Conservation (phyloP, 345 rosid genomes). For the Citrus unshiu region DNA sequence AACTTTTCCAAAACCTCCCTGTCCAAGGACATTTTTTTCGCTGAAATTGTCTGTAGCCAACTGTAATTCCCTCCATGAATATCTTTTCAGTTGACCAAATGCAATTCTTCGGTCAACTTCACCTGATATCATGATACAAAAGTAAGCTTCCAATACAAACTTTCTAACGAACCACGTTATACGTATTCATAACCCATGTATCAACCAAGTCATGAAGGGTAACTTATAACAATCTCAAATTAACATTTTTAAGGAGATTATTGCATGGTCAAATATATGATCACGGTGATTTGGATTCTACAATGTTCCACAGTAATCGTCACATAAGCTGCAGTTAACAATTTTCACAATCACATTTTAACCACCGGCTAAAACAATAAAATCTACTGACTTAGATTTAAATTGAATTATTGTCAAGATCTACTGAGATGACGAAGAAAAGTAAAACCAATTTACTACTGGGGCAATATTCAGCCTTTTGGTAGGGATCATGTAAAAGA, state of each 20-base stretch:
- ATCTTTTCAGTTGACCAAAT: constrained; percentile 89
- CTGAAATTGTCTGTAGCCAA: constrained; percentile 82
- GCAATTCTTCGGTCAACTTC: constrained; percentile 94
- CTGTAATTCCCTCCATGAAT: constrained; percentile 91
- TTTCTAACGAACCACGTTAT: neutral
- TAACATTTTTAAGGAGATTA: neutral
- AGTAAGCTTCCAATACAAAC: neutral
- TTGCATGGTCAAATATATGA: neutral
- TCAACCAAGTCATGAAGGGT: neutral
- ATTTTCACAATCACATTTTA: neutral
- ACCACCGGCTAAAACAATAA: neutral
- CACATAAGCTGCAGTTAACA: neutral
- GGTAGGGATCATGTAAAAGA: neutral
- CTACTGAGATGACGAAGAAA: neutral
- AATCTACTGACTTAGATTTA: neutral
- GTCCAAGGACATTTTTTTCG: constrained; percentile 86
- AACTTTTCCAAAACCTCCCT: constrained; percentile 97
- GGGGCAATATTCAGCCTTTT: neutral
- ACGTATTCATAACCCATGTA: neutral
- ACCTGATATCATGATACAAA: constrained; percentile 43
- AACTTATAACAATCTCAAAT: neutral
- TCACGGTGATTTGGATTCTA: neutral
- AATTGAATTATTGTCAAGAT: neutral
- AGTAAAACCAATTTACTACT: neutral
- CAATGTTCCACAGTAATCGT: neutral